Conservation (phyloP, 2,329 filamentous ascomycete species). For the Blumeriella jaapii region DNA sequence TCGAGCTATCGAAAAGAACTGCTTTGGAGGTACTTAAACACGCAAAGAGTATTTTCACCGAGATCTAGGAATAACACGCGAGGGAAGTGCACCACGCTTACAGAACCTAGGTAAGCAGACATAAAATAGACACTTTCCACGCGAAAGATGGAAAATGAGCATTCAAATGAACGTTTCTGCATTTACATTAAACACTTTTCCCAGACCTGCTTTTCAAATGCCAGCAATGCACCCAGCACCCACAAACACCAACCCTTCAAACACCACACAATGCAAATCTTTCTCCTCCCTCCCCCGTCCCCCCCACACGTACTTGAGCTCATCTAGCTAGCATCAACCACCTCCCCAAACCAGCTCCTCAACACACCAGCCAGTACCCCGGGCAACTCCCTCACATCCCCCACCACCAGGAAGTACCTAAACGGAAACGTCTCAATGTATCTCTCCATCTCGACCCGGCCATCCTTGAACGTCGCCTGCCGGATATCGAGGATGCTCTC, state of each 20-base stretch:
- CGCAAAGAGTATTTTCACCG: too few species aligned
- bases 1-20: too few species aligned
- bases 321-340: slow-evolving; percentile 28
- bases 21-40: too few species aligned
- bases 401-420: slow-evolving; percentile 89
- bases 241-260: neutral
- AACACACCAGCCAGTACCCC: slow-evolving; percentile 76
- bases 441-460: slow-evolving; percentile 68
- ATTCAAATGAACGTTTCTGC: too few species aligned
- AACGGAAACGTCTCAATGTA: slow-evolving; percentile 97
- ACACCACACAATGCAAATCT: neutral
- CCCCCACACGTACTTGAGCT: neutral
- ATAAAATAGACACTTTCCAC: too few species aligned
- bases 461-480: slow-evolving; percentile 65
- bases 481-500: slow-evolving; percentile 78
- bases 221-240: neutral
- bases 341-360: slow-evolving; percentile 88
- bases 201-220: too few species aligned
- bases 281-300: too few species aligned
- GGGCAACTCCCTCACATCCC: slow-evolving; percentile 83
- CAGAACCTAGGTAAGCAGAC: too few species aligned
- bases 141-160: too few species aligned
- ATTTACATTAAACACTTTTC: too few species aligned
- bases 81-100: too few species aligned
- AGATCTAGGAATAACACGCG: too few species aligned